A percentile compares a stretch with the other conserved stretches of the same genome.
These are phyloP conservation scores for Suillus brevipes DNA, from an alignment of 768 basidiomycete species.

Conservation along the genomic window DNA sequence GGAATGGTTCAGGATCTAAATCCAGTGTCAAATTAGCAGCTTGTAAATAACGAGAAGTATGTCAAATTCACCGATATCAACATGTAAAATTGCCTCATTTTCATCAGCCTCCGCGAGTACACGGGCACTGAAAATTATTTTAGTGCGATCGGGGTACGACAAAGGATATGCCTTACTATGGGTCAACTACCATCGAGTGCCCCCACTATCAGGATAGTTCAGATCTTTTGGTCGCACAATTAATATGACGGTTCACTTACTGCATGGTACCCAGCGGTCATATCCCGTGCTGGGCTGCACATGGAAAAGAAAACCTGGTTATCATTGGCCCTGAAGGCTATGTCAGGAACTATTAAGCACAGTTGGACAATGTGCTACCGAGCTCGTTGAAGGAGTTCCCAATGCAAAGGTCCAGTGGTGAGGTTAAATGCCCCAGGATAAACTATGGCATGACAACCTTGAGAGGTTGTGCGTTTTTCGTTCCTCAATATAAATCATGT, in stretches of 20 bases:
- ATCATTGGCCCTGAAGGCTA: conserved; percentile 76
- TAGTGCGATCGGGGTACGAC: neutral
- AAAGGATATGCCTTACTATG: conserved; percentile 57
- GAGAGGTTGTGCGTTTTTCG: conserved; percentile 2
- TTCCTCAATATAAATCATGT: neutral
- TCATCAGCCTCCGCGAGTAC: conserved; percentile 75
- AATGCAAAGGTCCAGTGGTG: conserved; percentile 94
- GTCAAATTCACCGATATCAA: conserved; percentile 69
- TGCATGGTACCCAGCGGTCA: conserved; percentile 84
- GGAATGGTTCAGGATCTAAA: conserved; percentile 60
- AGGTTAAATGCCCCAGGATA: conserved; percentile 96
- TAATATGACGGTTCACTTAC: conserved; percentile 41
- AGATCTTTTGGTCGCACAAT: neutral
- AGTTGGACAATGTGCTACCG: conserved; percentile 46
- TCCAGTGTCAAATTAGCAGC: neutral
- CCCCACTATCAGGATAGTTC: conserved; percentile 60
- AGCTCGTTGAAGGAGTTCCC: conserved; percentile 88
- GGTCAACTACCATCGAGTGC: conserved; percentile 89
- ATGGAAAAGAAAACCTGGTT: conserved; percentile 96
- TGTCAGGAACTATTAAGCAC: conserved; percentile 1
- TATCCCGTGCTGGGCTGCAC: conserved; percentile 92
- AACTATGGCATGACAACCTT: conserved; percentile 84
- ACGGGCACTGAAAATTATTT: conserved; percentile 54
- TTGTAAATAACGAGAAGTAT: neutral
- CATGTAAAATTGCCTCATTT: conserved; percentile 75